Conservation (phyloP, 495 filamentous ascomycete species). For the Melanomma pulvis-pyrius region DNA sequence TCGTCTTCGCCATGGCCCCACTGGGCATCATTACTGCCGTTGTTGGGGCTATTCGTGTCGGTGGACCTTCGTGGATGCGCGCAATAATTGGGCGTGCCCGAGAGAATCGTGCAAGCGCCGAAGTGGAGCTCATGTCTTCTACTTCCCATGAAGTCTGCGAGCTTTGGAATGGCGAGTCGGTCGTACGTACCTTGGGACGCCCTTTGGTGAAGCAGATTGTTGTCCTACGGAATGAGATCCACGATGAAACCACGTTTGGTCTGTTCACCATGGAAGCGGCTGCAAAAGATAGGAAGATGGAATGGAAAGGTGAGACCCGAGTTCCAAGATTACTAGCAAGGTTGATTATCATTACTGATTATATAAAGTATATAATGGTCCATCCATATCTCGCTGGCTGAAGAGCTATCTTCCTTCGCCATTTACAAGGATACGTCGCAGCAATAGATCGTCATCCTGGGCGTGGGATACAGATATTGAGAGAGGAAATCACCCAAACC, state of each 20-base stretch:
- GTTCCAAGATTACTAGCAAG: too few relatives aligned
- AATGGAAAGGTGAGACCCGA: too few relatives aligned
- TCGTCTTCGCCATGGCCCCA: slow-evolving; percentile 25
- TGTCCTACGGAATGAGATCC: background rate
- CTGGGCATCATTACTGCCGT: slow-evolving; percentile 28
- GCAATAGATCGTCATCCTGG: background rate
- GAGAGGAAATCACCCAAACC: background rate
- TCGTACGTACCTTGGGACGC: slow-evolving; percentile 4
- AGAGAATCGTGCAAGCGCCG: slow-evolving; percentile 38
- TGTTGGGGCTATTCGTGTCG: slow-evolving; percentile 17
- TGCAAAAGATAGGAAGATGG: too few relatives aligned
- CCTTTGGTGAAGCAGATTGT: slow-evolving; percentile 6
- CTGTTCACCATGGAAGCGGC: slow-evolving; percentile 14
- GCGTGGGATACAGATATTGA: background rate
- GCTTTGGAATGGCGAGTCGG: slow-evolving; percentile 38
- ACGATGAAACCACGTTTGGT: background rate
- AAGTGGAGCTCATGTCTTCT: slow-evolving; percentile 43
- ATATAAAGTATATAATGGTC: too few relatives aligned
- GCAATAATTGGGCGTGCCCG: slow-evolving; percentile 38
- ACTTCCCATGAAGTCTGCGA: slow-evolving; percentile 43
- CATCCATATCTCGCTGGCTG: too few relatives aligned
- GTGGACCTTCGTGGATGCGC: slow-evolving; percentile 10
- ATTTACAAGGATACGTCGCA: too few relatives aligned
- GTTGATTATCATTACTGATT: too few relatives aligned
- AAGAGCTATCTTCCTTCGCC: too few relatives aligned